Evolutionary conservation across 441 rosid genomes (phyloP).

Genomic region (Isatis lusitanica): DNA sequence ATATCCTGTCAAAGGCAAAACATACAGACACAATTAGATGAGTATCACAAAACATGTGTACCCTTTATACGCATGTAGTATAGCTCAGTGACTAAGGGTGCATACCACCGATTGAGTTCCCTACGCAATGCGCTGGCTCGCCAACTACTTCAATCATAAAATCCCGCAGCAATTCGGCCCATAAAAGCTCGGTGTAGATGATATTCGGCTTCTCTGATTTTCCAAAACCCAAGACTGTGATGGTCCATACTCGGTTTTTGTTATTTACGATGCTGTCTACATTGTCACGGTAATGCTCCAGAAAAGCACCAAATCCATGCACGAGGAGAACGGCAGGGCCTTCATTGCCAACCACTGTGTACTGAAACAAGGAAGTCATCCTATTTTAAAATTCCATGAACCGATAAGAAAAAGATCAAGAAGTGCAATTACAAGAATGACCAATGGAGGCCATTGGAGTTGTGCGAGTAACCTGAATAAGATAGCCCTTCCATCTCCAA

Average conservation of each 20-base stretch:
- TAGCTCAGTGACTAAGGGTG: constrained; percentile 10
- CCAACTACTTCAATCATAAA: constrained; percentile 73
- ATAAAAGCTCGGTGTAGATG: constrained; percentile 76
- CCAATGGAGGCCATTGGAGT: not conserved
- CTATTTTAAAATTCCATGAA: not conserved
- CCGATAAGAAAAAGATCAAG: not conserved
- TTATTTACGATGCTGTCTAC: constrained; percentile 49
- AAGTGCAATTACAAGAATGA: constrained; percentile 4
- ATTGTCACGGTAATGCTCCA: constrained; percentile 87
- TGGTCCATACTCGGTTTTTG: constrained; percentile 74
- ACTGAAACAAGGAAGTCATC: constrained; percentile 52
- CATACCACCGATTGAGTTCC: constrained; percentile 91
- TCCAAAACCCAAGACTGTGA: constrained; percentile 85
- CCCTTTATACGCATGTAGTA: not conserved
- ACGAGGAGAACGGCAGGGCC: constrained; percentile 85
- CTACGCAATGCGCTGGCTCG: constrained; percentile 84
- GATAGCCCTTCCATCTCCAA: constrained; percentile 91
- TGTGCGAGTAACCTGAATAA: constrained; percentile 63
- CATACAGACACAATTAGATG: constrained; percentile 15
- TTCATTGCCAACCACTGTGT: constrained; percentile 57
- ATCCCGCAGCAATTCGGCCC: constrained; percentile 90
- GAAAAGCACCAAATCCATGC: constrained; percentile 95
- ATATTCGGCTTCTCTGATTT: constrained; percentile 89
- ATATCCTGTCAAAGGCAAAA: constrained; percentile 55
- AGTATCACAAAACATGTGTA: not conserved